A percentile compares a stretch with the other conserved stretches of the same genome.
phyloP scores from a whole-genome alignment of 495 filamentous ascomycete species.

The Penicillium arizonense region DNA sequence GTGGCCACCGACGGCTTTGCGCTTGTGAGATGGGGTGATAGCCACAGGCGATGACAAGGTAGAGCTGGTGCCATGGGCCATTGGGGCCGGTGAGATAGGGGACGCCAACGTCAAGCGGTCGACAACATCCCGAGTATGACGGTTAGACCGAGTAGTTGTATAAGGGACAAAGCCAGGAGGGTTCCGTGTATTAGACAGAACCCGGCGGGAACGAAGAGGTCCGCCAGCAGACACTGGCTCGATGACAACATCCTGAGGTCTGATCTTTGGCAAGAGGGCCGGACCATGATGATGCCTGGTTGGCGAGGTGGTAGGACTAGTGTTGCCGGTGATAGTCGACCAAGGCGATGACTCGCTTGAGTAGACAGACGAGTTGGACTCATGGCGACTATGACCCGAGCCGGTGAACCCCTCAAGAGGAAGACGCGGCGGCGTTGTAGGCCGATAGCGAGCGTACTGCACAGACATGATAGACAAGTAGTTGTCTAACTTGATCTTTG shows the following conservation, averaged over 20 bases:
- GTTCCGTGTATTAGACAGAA: constrained; percentile 56
- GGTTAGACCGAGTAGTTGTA: constrained; percentile 41
- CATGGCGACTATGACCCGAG: constrained; percentile 41
- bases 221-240: constrained; percentile 46
- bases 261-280: constrained; percentile 80
- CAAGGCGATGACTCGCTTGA: constrained; percentile 76
- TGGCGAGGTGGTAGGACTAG: constrained; percentile 71
- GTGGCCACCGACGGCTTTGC: constrained; percentile 45
- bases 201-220: constrained; percentile 50
- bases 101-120: constrained; percentile 56
- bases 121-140: constrained; percentile 64
- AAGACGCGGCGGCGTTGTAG: constrained; percentile 43
- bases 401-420: constrained; percentile 31
- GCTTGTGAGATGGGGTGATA: constrained; percentile 50
- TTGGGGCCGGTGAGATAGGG: constrained; percentile 46
- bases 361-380: constrained; percentile 51
- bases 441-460: constrained; percentile 44
- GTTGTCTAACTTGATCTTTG: neutral
- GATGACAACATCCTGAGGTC: constrained; percentile 78
- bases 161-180: constrained; percentile 46
- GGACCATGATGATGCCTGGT: constrained; percentile 75
- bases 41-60: constrained; percentile 62
- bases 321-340: constrained; percentile 67
- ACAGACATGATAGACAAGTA: constrained; percentile 41
- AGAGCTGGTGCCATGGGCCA: constrained; percentile 34